Evolutionary conservation across 2,329 filamentous ascomycete genomes (phyloP), one percentile per base, ranked within the genome.

Genomic region (Beauveria medogensis): DNA sequence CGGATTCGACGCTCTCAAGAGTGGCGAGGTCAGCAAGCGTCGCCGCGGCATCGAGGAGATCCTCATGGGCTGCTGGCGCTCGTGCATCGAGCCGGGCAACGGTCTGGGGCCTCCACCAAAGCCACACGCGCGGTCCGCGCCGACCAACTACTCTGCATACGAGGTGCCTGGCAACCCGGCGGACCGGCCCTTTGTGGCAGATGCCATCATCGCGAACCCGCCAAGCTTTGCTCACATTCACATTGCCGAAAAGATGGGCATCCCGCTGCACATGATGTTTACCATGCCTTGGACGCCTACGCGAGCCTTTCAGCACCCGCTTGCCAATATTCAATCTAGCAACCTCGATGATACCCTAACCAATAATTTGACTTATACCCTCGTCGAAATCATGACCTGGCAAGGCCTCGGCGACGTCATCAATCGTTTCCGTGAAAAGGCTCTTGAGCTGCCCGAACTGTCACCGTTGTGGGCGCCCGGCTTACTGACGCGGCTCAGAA

Each of bases 281-380:
- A 96, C 92, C 1, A 96, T 96, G 91, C 92, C 92, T 0, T 96
- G 91, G 88, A 90, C 90, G 1, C 88, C 91, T 0, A 96, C 92
- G 0, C 86, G 90, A 69, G 84, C 88, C 0, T 96, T 96, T 65
- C 90, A 91, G 0, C 92, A 96, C 67, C 92, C 92, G 0, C 78
- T 96, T 26, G 91, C 91, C 0, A 93, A 94, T 65, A 87, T 96
- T 61, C 83, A 90, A 64, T 85, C 85, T 1, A 85, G 87, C 0
- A 91, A 91, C 66, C 88, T 88, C 1, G 90, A 94, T 67, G 80
- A 84, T 5, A 83, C 83, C n/a, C 81, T 91, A 62, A 88, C 90
- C 1, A 96, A 94, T 67, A 93, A 90, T 69, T 80, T 95, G 61
- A 90, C 88, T 0, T 96, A 96, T 68, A 86, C 88, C 0, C 77